Base-by-base conservation (phyloP, 768 basidiomycete genomes). In the Pleurotus giganteus region DNA sequence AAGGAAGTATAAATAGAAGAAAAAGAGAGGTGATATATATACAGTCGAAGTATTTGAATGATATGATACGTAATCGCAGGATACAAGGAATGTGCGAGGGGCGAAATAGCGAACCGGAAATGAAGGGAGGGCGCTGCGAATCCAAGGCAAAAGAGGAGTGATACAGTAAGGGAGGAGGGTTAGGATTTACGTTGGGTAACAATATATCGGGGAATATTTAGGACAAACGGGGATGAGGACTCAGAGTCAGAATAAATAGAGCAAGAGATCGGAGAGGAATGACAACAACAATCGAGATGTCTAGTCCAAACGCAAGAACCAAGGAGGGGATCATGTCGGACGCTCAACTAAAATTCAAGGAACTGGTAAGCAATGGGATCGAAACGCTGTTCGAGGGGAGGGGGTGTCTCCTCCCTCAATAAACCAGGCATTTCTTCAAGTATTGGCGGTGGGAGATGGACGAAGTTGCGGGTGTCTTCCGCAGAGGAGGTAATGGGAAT, bases 401-500 rank as follows among this genome's bases (percentile, higher is more conserved):
- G 77, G 24, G 82, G 78, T 31, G 69, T 71, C 61, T 89, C 88
- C 61, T 86, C 84, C 49, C 74, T 75, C 57, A 85, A 71, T 57
- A 92, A 80, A 28, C 90, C 90, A 11, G 90, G 90, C 66, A 92
- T 89, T 57, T 91, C 89, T 53, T 86, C 85, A n/a, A 79, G 61
- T 32, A 83, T 76, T 27, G 89, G 90, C n/a, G 87, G 75, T 2
- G 89, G 89, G 9, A 89, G 80, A 53, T 86, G 86, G 42, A 90
- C 78, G 72, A 94, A 94, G 67, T 94, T 90, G 9, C 91, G 86
- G 19, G 89, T 93, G 65, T 94, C 92, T 58, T 92, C 91, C 27
- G 83, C 71, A 6, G 87, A 86, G 6, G 88, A 81, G 1, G 89
- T 88, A 58, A 87, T 84, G 2, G 93, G 92, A 55, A 93, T 83